phyloP scores from a whole-genome alignment of 2,329 filamentous ascomycete genomes.

The Fragosphaeria purpurea region DNA sequence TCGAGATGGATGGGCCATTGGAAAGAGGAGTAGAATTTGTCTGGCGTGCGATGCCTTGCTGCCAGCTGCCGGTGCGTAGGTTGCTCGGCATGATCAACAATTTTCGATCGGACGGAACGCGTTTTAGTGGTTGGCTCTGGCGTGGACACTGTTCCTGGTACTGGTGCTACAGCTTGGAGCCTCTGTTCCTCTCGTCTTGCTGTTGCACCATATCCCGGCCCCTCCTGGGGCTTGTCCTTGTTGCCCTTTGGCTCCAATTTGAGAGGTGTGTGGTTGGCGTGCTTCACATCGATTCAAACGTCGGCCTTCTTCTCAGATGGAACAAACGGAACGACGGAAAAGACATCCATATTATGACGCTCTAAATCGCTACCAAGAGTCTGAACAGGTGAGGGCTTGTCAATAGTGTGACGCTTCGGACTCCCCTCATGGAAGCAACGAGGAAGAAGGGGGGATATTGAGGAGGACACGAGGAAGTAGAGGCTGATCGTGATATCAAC shows the following conservation, averaged over 20 bases:
- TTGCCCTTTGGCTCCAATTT: background rate
- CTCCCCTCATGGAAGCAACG: no score
- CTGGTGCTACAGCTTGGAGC: no score
- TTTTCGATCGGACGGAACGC: background rate
- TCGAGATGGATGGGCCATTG: slow-evolving; percentile 1
- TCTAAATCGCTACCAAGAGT: no score
- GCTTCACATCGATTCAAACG: background rate
- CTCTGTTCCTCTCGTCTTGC: no score
- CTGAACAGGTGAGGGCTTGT: no score
- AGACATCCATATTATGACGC: background rate
- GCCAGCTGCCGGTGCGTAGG: background rate
- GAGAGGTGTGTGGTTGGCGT: background rate
- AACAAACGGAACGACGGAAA: background rate
- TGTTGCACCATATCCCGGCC: background rate
- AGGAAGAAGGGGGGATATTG: no score
- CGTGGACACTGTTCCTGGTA: no score
- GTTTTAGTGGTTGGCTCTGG: background rate
- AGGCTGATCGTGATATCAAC: no score
- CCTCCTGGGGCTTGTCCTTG: background rate
- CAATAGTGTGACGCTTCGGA: no score
- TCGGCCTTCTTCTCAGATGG: background rate
- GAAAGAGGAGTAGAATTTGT: background rate
- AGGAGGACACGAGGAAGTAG: no score
- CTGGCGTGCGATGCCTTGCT: background rate
- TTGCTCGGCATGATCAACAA: background rate